A percentile compares a stretch with the other conserved stretches of the same genome.
Evolutionary conservation across 2,329 filamentous ascomycete species (phyloP).

Genomic region (Diaporthe humulicola): DNA sequence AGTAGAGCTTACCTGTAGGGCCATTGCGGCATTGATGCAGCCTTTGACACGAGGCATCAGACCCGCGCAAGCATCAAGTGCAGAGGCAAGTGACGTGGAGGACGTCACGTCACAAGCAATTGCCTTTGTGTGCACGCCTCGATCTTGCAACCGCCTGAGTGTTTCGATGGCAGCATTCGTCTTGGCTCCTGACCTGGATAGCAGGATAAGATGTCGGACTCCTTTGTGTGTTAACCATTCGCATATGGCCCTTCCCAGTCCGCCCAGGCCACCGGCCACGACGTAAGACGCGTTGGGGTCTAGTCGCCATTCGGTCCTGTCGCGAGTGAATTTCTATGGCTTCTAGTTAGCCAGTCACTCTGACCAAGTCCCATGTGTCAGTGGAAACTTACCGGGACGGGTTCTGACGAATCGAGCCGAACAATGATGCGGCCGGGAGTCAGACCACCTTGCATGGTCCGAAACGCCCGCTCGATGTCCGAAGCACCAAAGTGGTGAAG

Average conservation of each 20-base stretch:
- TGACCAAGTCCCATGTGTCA: neutral
- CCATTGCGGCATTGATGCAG: conserved; percentile 9
- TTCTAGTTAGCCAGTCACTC: conserved; percentile 27
- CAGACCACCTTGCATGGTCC: too few relatives aligned
- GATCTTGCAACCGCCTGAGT: neutral
- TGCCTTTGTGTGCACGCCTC: neutral
- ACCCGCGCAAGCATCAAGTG: neutral
- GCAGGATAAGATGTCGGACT: conserved; percentile 40
- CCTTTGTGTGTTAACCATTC: conserved; percentile 42
- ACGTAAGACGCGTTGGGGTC: conserved; percentile 45
- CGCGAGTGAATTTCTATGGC: neutral
- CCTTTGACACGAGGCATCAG: neutral
- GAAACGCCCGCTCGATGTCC: too few relatives aligned
- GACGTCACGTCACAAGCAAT: neutral
- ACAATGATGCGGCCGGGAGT: conserved; percentile 4
- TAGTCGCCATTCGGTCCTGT: conserved; percentile 44
- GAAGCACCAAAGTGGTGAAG: too few relatives aligned
- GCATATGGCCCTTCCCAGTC: conserved; percentile 43
- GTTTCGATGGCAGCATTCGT: neutral
- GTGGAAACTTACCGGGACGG: conserved; percentile 41
- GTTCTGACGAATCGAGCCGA: neutral
- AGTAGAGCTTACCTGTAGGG: too few relatives aligned
- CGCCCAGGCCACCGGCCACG: conserved; percentile 47
- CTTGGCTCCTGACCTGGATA: conserved; percentile 39
- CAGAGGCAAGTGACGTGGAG: neutral